These are phyloP conservation scores for Chytridium lagenaria DNA, from an alignment of 371 early-diverging fungal genomes.

Conservation along the genomic window DNA sequence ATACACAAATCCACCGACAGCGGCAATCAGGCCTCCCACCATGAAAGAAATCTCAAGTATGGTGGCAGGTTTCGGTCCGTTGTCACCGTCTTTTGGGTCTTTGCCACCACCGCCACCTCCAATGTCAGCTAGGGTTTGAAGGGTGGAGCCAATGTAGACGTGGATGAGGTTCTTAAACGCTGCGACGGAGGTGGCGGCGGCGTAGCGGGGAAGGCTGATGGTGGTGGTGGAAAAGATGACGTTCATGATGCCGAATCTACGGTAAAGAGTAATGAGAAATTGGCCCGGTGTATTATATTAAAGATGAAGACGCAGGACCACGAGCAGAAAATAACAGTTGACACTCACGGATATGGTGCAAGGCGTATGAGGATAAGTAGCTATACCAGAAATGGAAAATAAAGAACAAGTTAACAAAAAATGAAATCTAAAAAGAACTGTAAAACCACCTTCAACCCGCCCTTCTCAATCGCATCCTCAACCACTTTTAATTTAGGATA, in stretches of 20 bases:
- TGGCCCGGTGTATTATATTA: no score
- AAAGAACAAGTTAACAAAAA: background rate
- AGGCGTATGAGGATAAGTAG: slow-evolving; percentile 70
- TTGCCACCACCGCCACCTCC: background rate
- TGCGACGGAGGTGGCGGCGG: slow-evolving; percentile 68
- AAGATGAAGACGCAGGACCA: no score
- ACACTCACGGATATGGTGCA: slow-evolving; percentile 76
- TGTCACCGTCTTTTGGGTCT: slow-evolving; percentile 24
- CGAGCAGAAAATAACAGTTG: no score
- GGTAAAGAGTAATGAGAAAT: no score
- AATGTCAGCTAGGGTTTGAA: slow-evolving; percentile 56
- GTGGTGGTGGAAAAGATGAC: slow-evolving; percentile 69
- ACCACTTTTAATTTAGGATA: slow-evolving; percentile 58
- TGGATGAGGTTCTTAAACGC: slow-evolving; percentile 69
- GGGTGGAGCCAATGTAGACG: slow-evolving; percentile 75
- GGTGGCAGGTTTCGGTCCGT: slow-evolving; percentile 6
- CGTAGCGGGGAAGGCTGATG: slow-evolving; percentile 61
- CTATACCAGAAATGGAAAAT: slow-evolving; percentile 34
- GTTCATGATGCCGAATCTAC: slow-evolving; percentile 63
- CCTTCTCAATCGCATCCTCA: slow-evolving; percentile 70
- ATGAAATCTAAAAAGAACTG: background rate
- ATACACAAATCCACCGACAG: slow-evolving; percentile 65
- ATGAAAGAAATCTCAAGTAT: slow-evolving; percentile 49
- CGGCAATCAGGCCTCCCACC: slow-evolving; percentile 54
- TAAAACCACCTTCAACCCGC: slow-evolving; percentile 51